A percentile compares a stretch with the other conserved stretches of the same genome.
These are phyloP conservation scores for Rostrohypoxylon terebratum DNA, from an alignment of 495 filamentous ascomycete species.

Conservation along the genomic window DNA sequence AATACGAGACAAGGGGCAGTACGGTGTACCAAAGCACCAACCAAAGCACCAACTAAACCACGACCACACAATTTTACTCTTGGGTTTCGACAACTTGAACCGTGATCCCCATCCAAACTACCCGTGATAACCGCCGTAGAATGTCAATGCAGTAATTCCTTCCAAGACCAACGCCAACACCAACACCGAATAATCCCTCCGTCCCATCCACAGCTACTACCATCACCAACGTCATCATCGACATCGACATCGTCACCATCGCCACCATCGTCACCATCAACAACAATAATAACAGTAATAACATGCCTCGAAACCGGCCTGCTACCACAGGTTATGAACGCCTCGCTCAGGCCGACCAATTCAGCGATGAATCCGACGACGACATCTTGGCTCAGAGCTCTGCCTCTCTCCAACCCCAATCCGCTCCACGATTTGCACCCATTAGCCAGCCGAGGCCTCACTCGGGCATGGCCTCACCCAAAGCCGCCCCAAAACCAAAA, in stretches of 20 bases:
- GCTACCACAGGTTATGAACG: constrained; percentile 91
- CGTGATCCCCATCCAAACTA: not conserved
- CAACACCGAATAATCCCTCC: not conserved
- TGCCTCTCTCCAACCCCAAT: constrained; percentile 68
- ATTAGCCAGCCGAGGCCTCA: constrained; percentile 70
- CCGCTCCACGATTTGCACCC: constrained; percentile 76
- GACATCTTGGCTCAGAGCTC: constrained; percentile 67
- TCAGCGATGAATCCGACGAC: constrained; percentile 79
- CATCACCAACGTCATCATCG: not conserved
- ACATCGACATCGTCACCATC: constrained; percentile 3
- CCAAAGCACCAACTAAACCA: constrained; percentile 9
- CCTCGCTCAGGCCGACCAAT: constrained; percentile 89
- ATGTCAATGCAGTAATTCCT: constrained; percentile 35
- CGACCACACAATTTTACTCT: constrained; percentile 20
- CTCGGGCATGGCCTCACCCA: constrained; percentile 69
- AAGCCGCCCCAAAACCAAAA: constrained; percentile 53
- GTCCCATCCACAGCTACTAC: not conserved
- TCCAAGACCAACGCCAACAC: not conserved
- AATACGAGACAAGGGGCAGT: constrained; percentile 44
- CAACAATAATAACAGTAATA: too few species aligned
- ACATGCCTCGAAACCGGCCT: constrained; percentile 66
- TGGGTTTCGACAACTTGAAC: not conserved
- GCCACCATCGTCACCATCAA: not conserved
- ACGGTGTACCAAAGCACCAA: constrained; percentile 12
- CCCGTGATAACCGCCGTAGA: constrained; percentile 14